phyloP scores from a whole-genome alignment of 352 stramenopile species.

The Globisporangium irregulare region DNA sequence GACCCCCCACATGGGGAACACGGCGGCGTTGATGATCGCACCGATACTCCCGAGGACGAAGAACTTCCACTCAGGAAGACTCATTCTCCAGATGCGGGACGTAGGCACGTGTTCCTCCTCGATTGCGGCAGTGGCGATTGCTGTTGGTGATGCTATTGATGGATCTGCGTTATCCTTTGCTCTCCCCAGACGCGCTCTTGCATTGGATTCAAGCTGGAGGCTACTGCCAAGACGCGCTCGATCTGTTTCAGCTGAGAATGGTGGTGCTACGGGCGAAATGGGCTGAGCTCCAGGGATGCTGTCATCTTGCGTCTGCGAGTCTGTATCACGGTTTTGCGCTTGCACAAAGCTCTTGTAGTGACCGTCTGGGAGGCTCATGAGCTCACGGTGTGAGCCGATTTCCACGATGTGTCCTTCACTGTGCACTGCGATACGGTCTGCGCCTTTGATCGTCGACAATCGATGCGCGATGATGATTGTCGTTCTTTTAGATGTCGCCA shows the following conservation, averaged over 20 bases:
- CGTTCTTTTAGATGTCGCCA: constrained; percentile 19
- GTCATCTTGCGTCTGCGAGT: neutral
- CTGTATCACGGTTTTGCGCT: constrained; percentile 15
- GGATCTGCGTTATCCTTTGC: neutral
- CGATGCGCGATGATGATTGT: constrained; percentile 86
- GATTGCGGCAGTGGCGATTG: neutral
- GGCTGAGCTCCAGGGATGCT: neutral
- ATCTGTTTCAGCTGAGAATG: neutral
- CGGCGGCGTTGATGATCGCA: constrained; percentile 34
- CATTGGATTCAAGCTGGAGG: neutral
- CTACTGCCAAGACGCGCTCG: neutral
- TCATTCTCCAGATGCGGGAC: constrained; percentile 50
- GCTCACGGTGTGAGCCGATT: constrained; percentile 89
- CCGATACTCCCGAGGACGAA: constrained; percentile 37
- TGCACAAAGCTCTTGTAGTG: constrained; percentile 46
- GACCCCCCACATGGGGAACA: constrained; percentile 50
- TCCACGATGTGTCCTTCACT: constrained; percentile 90
- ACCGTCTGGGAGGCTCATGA: constrained; percentile 57
- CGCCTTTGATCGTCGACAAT: constrained; percentile 92
- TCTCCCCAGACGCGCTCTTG: neutral
- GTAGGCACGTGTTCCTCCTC: constrained; percentile 27
- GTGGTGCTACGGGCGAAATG: neutral
- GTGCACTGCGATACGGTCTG: constrained; percentile 95
- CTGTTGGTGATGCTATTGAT: neutral
- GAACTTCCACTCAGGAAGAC: constrained; percentile 41